Conservation (phyloP, 805 yeast species). For the Candida suzukii region DNA sequence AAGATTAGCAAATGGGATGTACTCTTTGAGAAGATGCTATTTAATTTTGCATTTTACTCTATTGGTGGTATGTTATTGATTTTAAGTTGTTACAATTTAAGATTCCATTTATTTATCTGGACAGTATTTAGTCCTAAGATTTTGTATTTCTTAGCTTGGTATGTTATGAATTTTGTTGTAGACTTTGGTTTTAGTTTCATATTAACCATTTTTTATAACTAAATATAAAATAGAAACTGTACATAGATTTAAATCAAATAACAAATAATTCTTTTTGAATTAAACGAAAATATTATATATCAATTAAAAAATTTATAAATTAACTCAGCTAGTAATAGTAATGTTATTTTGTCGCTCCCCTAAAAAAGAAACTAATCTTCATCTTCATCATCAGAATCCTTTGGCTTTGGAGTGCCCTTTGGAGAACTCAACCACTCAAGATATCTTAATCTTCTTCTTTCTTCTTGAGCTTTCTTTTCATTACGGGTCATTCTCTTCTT, state of each 20-base stretch:
- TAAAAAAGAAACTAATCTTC: slow-evolving; percentile 15
- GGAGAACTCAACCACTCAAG: slow-evolving; percentile 93
- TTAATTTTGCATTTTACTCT: slow-evolving; percentile 48
- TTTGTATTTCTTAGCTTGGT: slow-evolving; percentile 76
- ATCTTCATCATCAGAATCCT: slow-evolving; percentile 90
- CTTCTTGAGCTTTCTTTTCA: slow-evolving; percentile 85
- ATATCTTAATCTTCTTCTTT: slow-evolving; percentile 90
- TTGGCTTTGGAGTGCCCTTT: slow-evolving; percentile 95
- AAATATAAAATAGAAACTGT: not conserved
- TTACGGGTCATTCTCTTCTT: slow-evolving; percentile 98
- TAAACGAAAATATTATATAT: too few species aligned
- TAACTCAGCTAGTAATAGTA: not conserved
- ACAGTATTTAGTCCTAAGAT: slow-evolving; percentile 95
- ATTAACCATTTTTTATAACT: slow-evolving; percentile 14
- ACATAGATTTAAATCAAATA: too few species aligned
- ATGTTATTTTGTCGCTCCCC: too few species aligned
- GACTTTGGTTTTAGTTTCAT: slow-evolving; percentile 24
- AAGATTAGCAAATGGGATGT: slow-evolving; percentile 24
- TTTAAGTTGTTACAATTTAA: slow-evolving; percentile 61
- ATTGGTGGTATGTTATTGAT: slow-evolving; percentile 52
- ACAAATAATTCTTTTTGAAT: too few species aligned
- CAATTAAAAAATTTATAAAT: too few species aligned
- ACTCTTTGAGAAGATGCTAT: slow-evolving; percentile 28
- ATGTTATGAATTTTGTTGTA: slow-evolving; percentile 36
- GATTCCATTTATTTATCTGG: slow-evolving; percentile 93